A percentile compares a stretch with the other conserved stretches of the same genome.
Conservation (phyloP, 495 filamentous ascomycete species). For the Cairneyella variabilis region DNA sequence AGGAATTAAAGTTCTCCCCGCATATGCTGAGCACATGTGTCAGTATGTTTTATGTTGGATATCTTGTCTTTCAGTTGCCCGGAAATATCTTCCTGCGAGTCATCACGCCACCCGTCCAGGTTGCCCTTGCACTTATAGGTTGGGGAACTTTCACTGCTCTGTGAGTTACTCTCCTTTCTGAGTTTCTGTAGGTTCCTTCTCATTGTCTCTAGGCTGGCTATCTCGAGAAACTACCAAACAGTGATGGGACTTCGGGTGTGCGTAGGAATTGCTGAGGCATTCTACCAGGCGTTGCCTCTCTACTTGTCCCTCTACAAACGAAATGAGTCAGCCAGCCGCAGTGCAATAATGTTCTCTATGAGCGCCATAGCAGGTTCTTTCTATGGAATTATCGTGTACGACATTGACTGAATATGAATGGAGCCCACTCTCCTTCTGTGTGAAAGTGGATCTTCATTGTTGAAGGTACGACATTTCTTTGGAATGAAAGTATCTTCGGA, state of each 20-base stretch:
- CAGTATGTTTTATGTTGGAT: slow-evolving; percentile 62
- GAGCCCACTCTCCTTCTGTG: slow-evolving; percentile 37
- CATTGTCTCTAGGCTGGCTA: slow-evolving; percentile 26
- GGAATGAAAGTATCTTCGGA: not conserved
- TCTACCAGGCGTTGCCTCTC: slow-evolving; percentile 59
- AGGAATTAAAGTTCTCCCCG: slow-evolving; percentile 48
- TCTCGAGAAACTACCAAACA: slow-evolving; percentile 44
- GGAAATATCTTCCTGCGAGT: slow-evolving; percentile 52
- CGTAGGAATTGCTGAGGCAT: slow-evolving; percentile 59
- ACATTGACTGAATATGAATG: slow-evolving; percentile 53
- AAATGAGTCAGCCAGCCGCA: slow-evolving; percentile 59
- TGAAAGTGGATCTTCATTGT: slow-evolving; percentile 53
- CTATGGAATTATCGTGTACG: slow-evolving; percentile 60
- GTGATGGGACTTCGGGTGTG: slow-evolving; percentile 47
- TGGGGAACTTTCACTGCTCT: slow-evolving; percentile 40
- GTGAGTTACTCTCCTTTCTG: not conserved
- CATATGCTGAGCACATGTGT: slow-evolving; percentile 58
- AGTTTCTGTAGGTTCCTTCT: too few relatives aligned
- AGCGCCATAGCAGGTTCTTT: slow-evolving; percentile 56
- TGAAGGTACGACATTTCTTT: slow-evolving; percentile 58
- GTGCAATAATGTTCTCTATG: slow-evolving; percentile 58
- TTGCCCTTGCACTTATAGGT: slow-evolving; percentile 47
- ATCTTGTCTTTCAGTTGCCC: slow-evolving; percentile 59
- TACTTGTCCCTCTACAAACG: slow-evolving; percentile 56
- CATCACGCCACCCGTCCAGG: slow-evolving; percentile 53